Conservation (phyloP, 106 monocot species). For the Allium cepa region DNA sequence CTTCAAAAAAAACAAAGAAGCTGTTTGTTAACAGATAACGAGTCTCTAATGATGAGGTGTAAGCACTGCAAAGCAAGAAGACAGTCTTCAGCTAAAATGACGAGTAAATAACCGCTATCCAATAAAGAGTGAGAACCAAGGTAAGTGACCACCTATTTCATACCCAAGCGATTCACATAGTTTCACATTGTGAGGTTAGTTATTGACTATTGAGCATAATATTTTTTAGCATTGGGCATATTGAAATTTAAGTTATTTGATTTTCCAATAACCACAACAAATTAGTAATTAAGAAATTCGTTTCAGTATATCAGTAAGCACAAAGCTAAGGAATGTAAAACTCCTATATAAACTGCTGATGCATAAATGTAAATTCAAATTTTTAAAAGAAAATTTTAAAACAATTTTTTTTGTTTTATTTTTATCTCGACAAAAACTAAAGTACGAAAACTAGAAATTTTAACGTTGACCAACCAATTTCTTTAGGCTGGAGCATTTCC, state of each 20-base stretch:
- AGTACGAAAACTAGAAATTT: conserved; percentile 7
- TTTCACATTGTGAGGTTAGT: background rate
- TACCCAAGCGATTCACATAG: background rate
- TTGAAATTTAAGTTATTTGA: too few relatives aligned
- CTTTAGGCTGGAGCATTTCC: conserved; percentile 59
- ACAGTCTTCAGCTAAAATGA: background rate
- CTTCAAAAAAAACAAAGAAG: background rate
- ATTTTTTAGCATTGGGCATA: too few relatives aligned
- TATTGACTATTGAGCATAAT: background rate
- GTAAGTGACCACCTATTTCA: background rate
- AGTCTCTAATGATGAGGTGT: conserved; percentile 12
- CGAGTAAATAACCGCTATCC: background rate
- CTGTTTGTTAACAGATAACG: background rate
- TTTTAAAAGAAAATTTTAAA: too few relatives aligned
- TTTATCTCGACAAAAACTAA: too few relatives aligned
- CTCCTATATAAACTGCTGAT: too few relatives aligned
- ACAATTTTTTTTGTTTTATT: too few relatives aligned
- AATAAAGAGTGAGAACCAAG: background rate
- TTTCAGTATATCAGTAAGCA: too few relatives aligned
- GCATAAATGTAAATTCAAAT: too few relatives aligned
- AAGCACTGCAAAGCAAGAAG: conserved; percentile 11
- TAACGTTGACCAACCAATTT: conserved; percentile 51
- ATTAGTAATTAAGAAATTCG: too few relatives aligned
- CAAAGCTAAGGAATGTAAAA: too few relatives aligned
- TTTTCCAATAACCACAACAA: too few relatives aligned